These are phyloP conservation scores for Globisporangium paddicum DNA, from an alignment of 352 stramenopile species.

Conservation along the genomic window DNA sequence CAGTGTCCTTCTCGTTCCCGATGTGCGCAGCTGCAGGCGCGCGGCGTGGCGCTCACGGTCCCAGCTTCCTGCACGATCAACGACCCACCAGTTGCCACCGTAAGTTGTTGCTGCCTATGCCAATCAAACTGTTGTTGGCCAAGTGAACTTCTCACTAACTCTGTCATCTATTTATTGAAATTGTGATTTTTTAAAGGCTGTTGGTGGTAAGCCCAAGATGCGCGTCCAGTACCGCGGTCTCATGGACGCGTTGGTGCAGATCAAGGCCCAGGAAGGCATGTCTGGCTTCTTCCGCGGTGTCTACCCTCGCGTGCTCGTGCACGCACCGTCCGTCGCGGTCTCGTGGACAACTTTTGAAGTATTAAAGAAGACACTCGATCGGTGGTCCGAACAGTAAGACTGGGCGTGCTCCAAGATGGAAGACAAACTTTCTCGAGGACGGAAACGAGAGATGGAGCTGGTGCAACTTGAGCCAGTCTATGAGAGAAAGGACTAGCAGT, in stretches of 20 bases:
- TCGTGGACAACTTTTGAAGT: slow-evolving; percentile 99
- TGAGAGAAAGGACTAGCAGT: not conserved
- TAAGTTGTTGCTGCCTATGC: slow-evolving; percentile 16
- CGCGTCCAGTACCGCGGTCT: slow-evolving; percentile 71
- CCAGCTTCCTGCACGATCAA: slow-evolving; percentile 54
- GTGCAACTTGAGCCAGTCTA: not conserved
- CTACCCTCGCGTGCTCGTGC: slow-evolving; percentile 91
- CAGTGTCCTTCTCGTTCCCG: slow-evolving; percentile 69
- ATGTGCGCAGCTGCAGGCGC: slow-evolving; percentile 69
- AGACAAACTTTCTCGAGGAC: not conserved
- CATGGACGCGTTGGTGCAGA: slow-evolving; percentile 75
- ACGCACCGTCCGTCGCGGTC: slow-evolving; percentile 97
- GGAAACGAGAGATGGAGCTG: not conserved
- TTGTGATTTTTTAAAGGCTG: slow-evolving; percentile 3
- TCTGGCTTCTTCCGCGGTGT: slow-evolving; percentile 95
- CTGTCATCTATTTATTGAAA: not conserved
- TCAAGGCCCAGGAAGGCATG: slow-evolving; percentile 92
- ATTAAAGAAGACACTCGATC: slow-evolving; percentile 84
- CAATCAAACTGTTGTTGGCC: not conserved
- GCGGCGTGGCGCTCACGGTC: slow-evolving; percentile 57
- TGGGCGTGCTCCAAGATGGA: not conserved
- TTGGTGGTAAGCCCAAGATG: slow-evolving; percentile 40
- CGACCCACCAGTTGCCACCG: slow-evolving; percentile 21
- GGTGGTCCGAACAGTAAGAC: slow-evolving; percentile 25
- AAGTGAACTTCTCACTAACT: not conserved